Evolutionary conservation across 108 stramenopile genomes (phyloP).

Genomic region (Cyclotella cryptica): DNA sequence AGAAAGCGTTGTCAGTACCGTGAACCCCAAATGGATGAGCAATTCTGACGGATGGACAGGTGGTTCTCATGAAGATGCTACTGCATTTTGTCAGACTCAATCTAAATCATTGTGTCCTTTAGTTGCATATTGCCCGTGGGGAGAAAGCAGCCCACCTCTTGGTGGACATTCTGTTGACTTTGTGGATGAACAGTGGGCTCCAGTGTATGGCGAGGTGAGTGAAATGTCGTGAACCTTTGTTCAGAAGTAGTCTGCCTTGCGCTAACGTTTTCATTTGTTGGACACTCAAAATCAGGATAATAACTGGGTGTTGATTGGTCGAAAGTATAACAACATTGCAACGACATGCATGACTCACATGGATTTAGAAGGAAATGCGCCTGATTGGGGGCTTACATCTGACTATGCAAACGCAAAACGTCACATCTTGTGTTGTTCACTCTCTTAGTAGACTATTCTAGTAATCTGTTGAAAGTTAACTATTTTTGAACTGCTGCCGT

Average conservation of each 20-base stretch:
- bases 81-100: not conserved
- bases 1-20: not conserved
- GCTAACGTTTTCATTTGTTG: not conserved
- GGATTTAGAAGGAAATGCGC: slow-evolving; percentile 24
- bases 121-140: slow-evolving; percentile 38
- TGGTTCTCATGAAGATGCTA: slow-evolving; percentile 23
- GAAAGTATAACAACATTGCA: slow-evolving; percentile 18
- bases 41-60: slow-evolving; percentile 26
- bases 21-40: slow-evolving; percentile 19
- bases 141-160: slow-evolving; percentile 11
- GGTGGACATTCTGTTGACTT: slow-evolving; percentile 31
- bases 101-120: slow-evolving; percentile 17
- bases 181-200: slow-evolving; percentile 36
- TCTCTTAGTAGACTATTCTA: no score
- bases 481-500: no score
- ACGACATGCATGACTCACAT: slow-evolving; percentile 35
- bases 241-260: not conserved
- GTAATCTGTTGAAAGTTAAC: no score
- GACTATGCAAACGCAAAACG: slow-evolving; percentile 5
- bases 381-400: slow-evolving; percentile 38
- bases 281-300: not conserved
- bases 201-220: slow-evolving; percentile 21
- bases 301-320: slow-evolving; percentile 25
- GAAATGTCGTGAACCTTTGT: not conserved
- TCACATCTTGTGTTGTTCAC: slow-evolving; percentile 7